A percentile compares a stretch with the other conserved stretches of the same genome.
Evolutionary conservation across 108 stramenopile species (phyloP).

Genomic region (Poteriospumella lacustris): DNA sequence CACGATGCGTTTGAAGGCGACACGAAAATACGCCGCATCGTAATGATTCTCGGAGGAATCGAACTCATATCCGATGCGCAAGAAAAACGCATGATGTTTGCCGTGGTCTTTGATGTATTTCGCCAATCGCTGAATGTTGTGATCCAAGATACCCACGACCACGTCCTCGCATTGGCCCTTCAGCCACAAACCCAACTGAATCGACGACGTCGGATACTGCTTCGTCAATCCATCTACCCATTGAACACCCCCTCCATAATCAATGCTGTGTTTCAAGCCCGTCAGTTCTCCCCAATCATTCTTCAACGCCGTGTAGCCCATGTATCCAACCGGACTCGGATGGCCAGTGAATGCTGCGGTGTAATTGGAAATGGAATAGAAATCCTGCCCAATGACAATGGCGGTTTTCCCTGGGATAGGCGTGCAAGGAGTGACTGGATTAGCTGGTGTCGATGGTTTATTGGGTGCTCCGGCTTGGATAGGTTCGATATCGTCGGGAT

Average conservation of each 20-base stretch:
- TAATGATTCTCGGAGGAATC: slow-evolving; percentile 13
- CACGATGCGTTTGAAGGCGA: not conserved
- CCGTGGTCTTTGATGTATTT: not conserved
- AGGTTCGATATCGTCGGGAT: no score
- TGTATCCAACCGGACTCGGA: not conserved
- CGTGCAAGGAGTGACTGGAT: no score
- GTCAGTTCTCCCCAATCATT: no score
- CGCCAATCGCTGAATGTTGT: not conserved
- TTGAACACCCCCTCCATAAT: slow-evolving; percentile 32
- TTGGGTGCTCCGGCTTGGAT: no score
- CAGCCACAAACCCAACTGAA: slow-evolving; percentile 20
- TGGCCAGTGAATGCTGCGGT: not conserved
- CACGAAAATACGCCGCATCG: not conserved
- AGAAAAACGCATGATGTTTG: not conserved
- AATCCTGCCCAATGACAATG: slow-evolving; percentile 24
- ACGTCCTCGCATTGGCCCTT: not conserved
- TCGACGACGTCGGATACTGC: not conserved
- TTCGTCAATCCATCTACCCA: not conserved
- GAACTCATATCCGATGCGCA: slow-evolving; percentile 35
- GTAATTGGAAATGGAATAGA: slow-evolving; percentile 19
- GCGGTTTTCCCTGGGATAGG: not conserved
- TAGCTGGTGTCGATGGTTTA: no score
- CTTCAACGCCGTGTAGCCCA: slow-evolving; percentile 22
- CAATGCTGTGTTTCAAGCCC: not conserved
- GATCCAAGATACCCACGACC: not conserved